phyloP scores from a whole-genome alignment of 2,329 filamentous ascomycete genomes.

The Monosporascus sp. region DNA sequence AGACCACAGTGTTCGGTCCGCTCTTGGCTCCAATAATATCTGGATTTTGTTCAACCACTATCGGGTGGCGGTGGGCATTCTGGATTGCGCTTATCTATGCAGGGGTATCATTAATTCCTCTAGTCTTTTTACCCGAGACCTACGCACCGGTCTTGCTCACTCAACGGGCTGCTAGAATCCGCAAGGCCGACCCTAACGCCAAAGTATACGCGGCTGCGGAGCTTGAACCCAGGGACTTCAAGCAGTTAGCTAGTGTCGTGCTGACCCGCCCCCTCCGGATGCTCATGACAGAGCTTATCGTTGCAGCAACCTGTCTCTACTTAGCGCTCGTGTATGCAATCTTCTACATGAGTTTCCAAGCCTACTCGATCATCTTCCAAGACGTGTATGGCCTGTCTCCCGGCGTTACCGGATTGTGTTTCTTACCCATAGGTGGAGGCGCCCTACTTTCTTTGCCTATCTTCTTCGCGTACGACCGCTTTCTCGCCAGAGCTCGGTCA shows the following conservation, averaged over 20 bases:
- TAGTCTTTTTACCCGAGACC: conserved; percentile 62
- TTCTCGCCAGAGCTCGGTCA: conserved; percentile 47
- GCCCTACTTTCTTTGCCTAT: conserved; percentile 52
- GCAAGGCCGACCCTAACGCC: conserved; percentile 46
- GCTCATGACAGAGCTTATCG: conserved; percentile 67
- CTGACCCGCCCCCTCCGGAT: conserved; percentile 68
- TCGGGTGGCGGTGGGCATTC: conserved; percentile 66
- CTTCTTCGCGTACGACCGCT: conserved; percentile 60
- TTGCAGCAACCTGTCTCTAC: conserved; percentile 64
- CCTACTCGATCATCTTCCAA: conserved; percentile 66
- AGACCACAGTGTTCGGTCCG: conserved; percentile 60
- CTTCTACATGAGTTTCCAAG: conserved; percentile 70
- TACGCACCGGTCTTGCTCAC: conserved; percentile 54
- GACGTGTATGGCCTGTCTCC: conserved; percentile 56
- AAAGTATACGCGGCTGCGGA: conserved; percentile 56
- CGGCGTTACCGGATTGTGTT: conserved; percentile 60
- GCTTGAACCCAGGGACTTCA: conserved; percentile 51
- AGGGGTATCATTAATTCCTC: conserved; percentile 51
- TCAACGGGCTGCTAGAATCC: conserved; percentile 49
- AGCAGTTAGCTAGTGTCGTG: conserved; percentile 61
- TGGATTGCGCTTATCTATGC: conserved; percentile 67
- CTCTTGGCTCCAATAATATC: conserved; percentile 61
- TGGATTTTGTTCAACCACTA: conserved; percentile 51
- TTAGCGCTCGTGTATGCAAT: conserved; percentile 64
- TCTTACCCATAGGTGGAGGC: conserved; percentile 63